phyloP scores from a whole-genome alignment of 495 filamentous ascomycete genomes.

The Glonium stellatum region DNA sequence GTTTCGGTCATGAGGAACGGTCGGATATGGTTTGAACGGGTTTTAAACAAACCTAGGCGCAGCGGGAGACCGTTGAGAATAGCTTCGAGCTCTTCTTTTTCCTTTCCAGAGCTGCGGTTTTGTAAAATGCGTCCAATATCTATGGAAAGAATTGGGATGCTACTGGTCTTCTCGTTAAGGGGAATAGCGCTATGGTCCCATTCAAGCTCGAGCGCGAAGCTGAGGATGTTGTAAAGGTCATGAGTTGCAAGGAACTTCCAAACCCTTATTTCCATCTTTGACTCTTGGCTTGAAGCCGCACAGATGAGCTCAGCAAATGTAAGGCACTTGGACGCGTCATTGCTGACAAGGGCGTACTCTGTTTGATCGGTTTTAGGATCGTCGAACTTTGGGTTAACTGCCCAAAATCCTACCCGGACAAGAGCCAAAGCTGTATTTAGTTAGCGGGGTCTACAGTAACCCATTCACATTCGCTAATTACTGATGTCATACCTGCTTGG shows the following conservation, averaged over 20 bases:
- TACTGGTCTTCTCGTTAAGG: neutral
- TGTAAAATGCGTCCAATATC: conserved; percentile 2
- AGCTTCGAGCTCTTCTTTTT: neutral
- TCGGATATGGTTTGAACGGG: neutral
- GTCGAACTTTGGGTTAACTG: conserved; percentile 6
- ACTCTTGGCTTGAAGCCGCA: neutral
- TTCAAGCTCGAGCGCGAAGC: neutral
- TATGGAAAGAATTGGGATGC: conserved; percentile 1
- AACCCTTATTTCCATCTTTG: neutral
- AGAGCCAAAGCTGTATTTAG: neutral
- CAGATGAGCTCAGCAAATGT: conserved; percentile 5
- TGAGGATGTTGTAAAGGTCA: neutral
- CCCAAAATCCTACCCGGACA: conserved; percentile 2
- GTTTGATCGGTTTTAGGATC: conserved; percentile 4
- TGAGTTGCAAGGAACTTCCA: neutral
- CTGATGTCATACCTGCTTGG: neutral
- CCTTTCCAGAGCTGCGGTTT: neutral
- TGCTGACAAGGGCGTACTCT: conserved; percentile 2
- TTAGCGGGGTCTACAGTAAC: too few relatives aligned
- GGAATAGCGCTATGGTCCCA: neutral
- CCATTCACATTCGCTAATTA: too few relatives aligned
- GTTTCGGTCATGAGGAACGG: conserved; percentile 4
- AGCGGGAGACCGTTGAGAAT: conserved; percentile 3
- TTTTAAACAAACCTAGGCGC: neutral
- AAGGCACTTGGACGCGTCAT: neutral